These are phyloP conservation scores for Cadophora gregata DNA, from an alignment of 2,329 filamentous ascomycete species.

Conservation along the genomic window DNA sequence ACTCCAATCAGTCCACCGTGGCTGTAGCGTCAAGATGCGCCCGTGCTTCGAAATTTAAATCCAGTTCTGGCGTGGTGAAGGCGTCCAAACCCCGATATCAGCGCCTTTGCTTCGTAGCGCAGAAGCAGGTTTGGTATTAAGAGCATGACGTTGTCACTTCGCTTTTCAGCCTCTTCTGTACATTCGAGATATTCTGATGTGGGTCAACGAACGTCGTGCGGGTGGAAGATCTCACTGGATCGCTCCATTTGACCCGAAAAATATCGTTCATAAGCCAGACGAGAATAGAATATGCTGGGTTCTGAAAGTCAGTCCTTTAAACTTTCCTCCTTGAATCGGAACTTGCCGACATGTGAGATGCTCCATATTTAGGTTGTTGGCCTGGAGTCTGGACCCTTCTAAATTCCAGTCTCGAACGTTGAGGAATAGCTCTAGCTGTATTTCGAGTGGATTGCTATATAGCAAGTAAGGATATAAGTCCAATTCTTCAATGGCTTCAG, in stretches of 20 bases:
- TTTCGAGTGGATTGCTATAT: not conserved
- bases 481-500: not conserved
- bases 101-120: not conserved
- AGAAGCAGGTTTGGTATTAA: not conserved
- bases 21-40: no score
- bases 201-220: not conserved
- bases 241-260: not conserved
- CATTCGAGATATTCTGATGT: not conserved
- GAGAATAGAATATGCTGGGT: not conserved
- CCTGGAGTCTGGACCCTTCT: no score
- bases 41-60: no score
- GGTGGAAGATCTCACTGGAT: not conserved
- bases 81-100: not conserved
- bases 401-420: not conserved
- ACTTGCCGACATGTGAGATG: not conserved
- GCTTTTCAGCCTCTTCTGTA: slow-evolving; percentile 3
- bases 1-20: no score
- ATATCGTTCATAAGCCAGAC: not conserved
- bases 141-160: not conserved
- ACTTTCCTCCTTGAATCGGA: not conserved
- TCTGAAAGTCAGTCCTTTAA: not conserved
- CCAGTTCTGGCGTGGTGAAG: not conserved
- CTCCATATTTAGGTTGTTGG: not conserved
- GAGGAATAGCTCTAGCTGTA: not conserved
- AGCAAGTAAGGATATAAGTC: not conserved